Conservation (phyloP, 2,329 filamentous ascomycete species). For the Hirsutella rhossiliensis region DNA sequence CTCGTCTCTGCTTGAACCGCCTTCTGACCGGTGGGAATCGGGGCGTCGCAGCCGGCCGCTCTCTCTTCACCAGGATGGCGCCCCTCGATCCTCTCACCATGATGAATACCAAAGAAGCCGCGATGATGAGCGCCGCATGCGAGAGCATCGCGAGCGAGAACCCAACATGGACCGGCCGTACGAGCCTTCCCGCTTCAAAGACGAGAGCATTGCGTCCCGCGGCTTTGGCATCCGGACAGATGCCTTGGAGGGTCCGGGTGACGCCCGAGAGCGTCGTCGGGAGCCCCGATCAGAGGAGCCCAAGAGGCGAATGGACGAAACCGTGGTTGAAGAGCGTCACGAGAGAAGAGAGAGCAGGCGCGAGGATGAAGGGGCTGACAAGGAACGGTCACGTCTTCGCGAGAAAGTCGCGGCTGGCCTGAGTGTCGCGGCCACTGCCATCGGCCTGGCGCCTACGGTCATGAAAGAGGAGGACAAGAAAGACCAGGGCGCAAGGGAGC, state of each 20-base stretch:
- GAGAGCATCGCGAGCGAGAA: slow-evolving; percentile 27
- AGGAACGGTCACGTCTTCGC: slow-evolving; percentile 28
- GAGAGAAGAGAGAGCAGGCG: slow-evolving; percentile 18
- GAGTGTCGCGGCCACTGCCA: slow-evolving; percentile 34
- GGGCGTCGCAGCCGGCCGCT: slow-evolving; percentile 28
- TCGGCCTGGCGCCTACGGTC: slow-evolving; percentile 26
- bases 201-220: slow-evolving; percentile 32
- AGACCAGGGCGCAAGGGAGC: slow-evolving; percentile 17
- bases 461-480: slow-evolving; percentile 28
- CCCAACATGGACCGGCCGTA: slow-evolving; percentile 20
- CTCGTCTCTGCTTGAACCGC: slow-evolving; percentile 8
- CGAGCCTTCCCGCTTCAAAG: slow-evolving; percentile 25
- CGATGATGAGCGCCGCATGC: slow-evolving; percentile 32
- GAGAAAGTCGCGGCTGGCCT: slow-evolving; percentile 37
- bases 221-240: slow-evolving; percentile 41
- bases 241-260: slow-evolving; percentile 23
- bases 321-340: slow-evolving; percentile 12
- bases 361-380: slow-evolving; percentile 22
- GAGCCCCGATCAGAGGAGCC: slow-evolving; percentile 16
- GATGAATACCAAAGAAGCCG: slow-evolving; percentile 37
- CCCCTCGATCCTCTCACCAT: slow-evolving; percentile 27
- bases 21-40: slow-evolving; percentile 9
- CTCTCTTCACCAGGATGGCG: slow-evolving; percentile 40
- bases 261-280: slow-evolving; percentile 26
- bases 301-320: slow-evolving; percentile 18